These are phyloP conservation scores for Alnus glutinosa DNA, from an alignment of 306 rosid species.

Conservation along the genomic window DNA sequence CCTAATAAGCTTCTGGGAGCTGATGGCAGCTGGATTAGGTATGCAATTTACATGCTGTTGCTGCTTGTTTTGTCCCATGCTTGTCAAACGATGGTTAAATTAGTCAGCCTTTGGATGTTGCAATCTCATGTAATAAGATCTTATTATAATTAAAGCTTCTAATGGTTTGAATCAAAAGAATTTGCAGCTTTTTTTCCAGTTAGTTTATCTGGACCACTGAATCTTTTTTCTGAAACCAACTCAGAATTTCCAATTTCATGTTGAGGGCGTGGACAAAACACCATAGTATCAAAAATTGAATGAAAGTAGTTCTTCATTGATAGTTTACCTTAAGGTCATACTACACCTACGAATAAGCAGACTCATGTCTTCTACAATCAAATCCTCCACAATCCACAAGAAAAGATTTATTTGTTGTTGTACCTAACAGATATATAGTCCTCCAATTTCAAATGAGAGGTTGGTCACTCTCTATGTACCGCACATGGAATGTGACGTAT, in stretches of 20 bases:
- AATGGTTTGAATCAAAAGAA: neutral
- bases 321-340: neutral
- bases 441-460: neutral
- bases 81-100: neutral
- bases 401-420: neutral
- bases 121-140: neutral
- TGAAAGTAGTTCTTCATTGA: neutral
- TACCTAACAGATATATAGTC: neutral
- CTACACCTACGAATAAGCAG: neutral
- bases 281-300: neutral
- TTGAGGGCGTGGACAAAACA: neutral
- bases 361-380: neutral
- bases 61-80: neutral
- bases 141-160: neutral
- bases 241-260: neutral
- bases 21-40: slow-evolving; percentile 99
- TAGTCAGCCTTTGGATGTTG: neutral
- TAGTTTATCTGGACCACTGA: neutral
- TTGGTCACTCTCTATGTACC: neutral
- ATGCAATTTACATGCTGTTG: slow-evolving; percentile 25
- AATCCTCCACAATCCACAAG: neutral
- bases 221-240: neutral
- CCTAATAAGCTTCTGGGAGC: slow-evolving; percentile 99
- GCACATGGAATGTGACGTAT: too few relatives aligned
- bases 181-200: neutral